phyloP scores from a whole-genome alignment of 2,329 filamentous ascomycete species.

The Ascochyta clinopodiicola region DNA sequence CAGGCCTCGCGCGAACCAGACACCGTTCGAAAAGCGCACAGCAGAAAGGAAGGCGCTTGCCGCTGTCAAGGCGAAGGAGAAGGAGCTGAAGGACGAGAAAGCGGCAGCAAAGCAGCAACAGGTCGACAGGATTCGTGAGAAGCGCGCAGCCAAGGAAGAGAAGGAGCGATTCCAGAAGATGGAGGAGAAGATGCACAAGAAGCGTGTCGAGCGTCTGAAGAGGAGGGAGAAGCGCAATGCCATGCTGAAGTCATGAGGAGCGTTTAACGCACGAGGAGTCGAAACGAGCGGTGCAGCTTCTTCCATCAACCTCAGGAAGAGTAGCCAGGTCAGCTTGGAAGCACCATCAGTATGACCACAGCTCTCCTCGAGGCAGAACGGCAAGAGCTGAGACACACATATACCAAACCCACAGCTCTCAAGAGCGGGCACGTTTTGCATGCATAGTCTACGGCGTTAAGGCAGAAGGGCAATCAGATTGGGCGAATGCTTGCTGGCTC shows the following conservation, averaged over 20 bases:
- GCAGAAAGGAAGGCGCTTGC: slow-evolving; percentile 72
- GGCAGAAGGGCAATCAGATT: background rate
- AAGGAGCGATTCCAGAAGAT: slow-evolving; percentile 91
- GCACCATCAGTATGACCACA: background rate
- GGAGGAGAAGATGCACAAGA: slow-evolving; percentile 97
- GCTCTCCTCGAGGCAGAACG: background rate
- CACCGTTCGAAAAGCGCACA: slow-evolving; percentile 77
- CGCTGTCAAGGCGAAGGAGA: slow-evolving; percentile 90
- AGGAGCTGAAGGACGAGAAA: slow-evolving; percentile 92
- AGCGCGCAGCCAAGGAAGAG: slow-evolving; percentile 87
- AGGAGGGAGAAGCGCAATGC: slow-evolving; percentile 97
- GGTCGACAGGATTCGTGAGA: slow-evolving; percentile 82
- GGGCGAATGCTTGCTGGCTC: background rate
- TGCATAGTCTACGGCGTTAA: slow-evolving; percentile 16
- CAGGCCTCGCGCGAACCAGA: slow-evolving; percentile 78
- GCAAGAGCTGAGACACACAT: background rate
- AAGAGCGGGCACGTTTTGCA: background rate
- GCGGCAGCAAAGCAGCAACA: slow-evolving; percentile 72
- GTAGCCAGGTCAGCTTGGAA: background rate
- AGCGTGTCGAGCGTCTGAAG: slow-evolving; percentile 91
- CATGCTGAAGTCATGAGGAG: slow-evolving; percentile 61
- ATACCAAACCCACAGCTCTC: background rate
- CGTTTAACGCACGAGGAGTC: background rate
- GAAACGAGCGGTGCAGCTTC: background rate
- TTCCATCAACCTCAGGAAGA: background rate